Evolutionary conservation across 768 basidiomycete genomes (phyloP).

Genomic region (Russula dissimulans): DNA sequence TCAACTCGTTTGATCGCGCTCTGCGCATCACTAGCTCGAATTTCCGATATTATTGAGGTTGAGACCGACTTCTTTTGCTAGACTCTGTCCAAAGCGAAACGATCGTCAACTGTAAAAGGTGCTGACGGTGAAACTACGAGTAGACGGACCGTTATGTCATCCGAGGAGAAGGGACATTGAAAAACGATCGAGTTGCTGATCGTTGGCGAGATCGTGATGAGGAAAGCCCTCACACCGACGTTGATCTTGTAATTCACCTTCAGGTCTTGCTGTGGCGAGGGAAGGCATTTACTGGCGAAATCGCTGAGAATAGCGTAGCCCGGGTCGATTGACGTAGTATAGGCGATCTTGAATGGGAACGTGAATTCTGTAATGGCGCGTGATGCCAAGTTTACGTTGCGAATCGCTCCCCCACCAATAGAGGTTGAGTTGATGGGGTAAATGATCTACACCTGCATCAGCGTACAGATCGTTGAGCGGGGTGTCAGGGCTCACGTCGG

Average conservation of each 20-base stretch:
- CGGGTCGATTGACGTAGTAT: constrained; percentile 47
- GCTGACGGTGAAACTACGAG: neutral
- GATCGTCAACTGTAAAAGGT: neutral
- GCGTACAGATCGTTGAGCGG: neutral
- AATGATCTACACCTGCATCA: constrained; percentile 38
- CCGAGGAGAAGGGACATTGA: constrained; percentile 46
- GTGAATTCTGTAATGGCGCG: constrained; percentile 54
- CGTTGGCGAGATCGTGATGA: constrained; percentile 57
- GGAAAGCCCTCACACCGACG: constrained; percentile 57
- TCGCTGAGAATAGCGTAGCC: constrained; percentile 46
- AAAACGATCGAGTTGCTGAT: constrained; percentile 55
- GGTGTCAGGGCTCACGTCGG: constrained; percentile 35
- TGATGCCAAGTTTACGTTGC: constrained; percentile 36
- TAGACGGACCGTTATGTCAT: constrained; percentile 27
- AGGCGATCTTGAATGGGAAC: constrained; percentile 65
- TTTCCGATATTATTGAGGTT: too few species aligned
- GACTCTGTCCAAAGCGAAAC: neutral
- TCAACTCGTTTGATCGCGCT: neutral
- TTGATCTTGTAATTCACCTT: constrained; percentile 58
- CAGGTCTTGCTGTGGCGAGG: constrained; percentile 38
- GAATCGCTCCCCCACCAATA: constrained; percentile 53
- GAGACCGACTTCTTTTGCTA: neutral
- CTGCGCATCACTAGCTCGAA: neutral
- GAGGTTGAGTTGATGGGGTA: constrained; percentile 67
- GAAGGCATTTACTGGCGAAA: constrained; percentile 48